phyloP scores from a whole-genome alignment of 106 monocot genomes.

The Dendrobium officinale region DNA sequence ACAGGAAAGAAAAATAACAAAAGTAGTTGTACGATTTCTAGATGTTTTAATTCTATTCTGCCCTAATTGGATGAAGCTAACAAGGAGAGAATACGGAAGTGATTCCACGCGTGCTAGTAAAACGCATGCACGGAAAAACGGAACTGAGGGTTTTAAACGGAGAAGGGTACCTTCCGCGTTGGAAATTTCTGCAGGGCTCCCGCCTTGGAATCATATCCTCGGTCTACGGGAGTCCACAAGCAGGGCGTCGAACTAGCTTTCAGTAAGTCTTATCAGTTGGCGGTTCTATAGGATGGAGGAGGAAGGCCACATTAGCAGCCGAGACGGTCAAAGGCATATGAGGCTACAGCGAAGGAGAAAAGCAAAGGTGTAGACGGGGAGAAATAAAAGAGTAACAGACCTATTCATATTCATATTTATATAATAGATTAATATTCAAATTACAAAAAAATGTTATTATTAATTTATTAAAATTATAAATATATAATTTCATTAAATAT shows the following conservation, averaged over 20 bases:
- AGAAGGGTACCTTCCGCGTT: conserved; percentile 40
- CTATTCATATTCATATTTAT: too few relatives aligned
- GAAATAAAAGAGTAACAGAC: too few relatives aligned
- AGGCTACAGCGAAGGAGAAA: background rate
- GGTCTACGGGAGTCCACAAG: background rate
- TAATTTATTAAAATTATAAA: too few relatives aligned
- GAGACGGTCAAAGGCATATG: background rate
- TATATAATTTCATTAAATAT: too few relatives aligned
- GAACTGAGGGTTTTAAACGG: background rate
- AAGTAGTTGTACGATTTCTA: background rate
- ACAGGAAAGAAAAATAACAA: background rate
- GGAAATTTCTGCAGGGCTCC: conserved; percentile 54
- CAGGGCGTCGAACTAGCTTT: background rate
- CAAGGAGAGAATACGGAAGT: background rate
- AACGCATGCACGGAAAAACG: background rate
- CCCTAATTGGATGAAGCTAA: background rate
- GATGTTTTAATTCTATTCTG: background rate
- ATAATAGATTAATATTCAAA: too few relatives aligned
- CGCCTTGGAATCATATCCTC: conserved; percentile 34
- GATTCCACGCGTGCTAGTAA: background rate
- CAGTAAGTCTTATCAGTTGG: background rate
- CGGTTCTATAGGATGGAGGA: background rate
- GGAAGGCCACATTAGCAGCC: background rate
- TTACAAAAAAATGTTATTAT: too few relatives aligned
- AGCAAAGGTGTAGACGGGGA: background rate